phyloP scores from a whole-genome alignment of 441 rosid genomes.

The Dalechampia spathulata region DNA sequence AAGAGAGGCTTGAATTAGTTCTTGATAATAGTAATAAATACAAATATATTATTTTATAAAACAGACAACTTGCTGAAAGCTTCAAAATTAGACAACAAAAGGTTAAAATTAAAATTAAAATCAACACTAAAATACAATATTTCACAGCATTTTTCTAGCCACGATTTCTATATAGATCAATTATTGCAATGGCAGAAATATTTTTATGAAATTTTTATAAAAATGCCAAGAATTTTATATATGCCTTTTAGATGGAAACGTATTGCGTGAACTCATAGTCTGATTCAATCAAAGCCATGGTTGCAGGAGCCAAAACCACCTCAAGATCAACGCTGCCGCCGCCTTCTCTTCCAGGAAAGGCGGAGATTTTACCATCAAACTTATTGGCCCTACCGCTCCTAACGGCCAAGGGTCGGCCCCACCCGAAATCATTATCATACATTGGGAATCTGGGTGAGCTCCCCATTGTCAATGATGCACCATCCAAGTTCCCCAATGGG shows the following conservation, averaged over 20 bases:
- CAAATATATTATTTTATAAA: too few relatives aligned
- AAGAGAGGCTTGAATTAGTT: too few relatives aligned
- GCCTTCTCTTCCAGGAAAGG: constrained; percentile 83
- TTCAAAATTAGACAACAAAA: too few relatives aligned
- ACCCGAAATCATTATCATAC: constrained; percentile 89
- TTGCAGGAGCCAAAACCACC: constrained; percentile 68
- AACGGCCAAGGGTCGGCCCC: constrained; percentile 87
- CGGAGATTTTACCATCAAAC: constrained; percentile 93
- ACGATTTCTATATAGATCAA: too few relatives aligned
- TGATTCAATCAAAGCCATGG: constrained; percentile 57
- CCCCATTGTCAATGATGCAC: constrained; percentile 93
- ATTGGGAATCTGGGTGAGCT: constrained; percentile 96
- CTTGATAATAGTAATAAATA: too few relatives aligned
- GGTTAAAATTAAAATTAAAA: too few relatives aligned
- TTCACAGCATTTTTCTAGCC: too few relatives aligned
- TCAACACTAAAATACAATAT: too few relatives aligned
- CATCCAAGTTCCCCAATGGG: constrained; percentile 83
- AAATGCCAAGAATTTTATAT: too few relatives aligned
- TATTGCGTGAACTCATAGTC: constrained; percentile 83
- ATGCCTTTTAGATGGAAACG: constrained; percentile 25
- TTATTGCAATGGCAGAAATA: too few relatives aligned
- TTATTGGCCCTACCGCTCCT: constrained; percentile 89
- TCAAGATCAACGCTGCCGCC: constrained; percentile 84
- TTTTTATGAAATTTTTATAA: too few relatives aligned
- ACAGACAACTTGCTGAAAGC: too few relatives aligned